phyloP scores from a whole-genome alignment of 805 yeast species.

The Ogataea neopini region DNA sequence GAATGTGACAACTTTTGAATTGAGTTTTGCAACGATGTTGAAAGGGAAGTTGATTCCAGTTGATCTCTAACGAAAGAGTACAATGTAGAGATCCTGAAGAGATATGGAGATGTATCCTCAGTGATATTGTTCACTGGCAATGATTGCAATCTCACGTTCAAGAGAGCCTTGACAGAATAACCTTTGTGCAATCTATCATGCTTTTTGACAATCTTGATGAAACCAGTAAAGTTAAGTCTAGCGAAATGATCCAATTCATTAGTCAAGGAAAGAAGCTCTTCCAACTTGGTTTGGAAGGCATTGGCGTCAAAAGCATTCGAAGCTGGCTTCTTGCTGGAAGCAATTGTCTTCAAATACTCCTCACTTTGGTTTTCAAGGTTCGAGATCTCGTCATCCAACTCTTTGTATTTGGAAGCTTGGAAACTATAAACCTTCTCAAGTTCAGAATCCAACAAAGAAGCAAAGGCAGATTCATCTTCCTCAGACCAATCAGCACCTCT shows the following conservation, averaged over 20 bases:
- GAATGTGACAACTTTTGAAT: constrained; percentile 48
- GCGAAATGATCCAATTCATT: constrained; percentile 89
- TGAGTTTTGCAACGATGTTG: constrained; percentile 44
- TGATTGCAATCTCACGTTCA: constrained; percentile 82
- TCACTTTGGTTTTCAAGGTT: constrained; percentile 62
- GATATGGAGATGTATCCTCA: constrained; percentile 90
- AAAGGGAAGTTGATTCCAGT: constrained; percentile 39
- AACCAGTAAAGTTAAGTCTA: constrained; percentile 91
- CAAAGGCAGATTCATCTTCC: constrained; percentile 70
- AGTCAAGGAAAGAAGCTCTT: constrained; percentile 70
- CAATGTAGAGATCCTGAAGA: constrained; percentile 77
- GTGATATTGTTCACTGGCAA: constrained; percentile 78
- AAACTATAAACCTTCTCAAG: constrained; percentile 77
- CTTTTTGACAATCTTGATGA: constrained; percentile 90
- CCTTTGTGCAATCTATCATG: constrained; percentile 89
- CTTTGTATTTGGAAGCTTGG: constrained; percentile 66
- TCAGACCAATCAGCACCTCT: constrained; percentile 56
- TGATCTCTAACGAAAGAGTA: constrained; percentile 83
- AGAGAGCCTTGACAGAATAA: constrained; percentile 86
- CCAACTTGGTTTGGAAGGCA: constrained; percentile 66
- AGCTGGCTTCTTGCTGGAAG: constrained; percentile 25
- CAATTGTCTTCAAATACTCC: constrained; percentile 31
- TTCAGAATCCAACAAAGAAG: constrained; percentile 63
- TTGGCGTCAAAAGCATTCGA: constrained; percentile 54
- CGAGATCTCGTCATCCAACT: constrained; percentile 63